Conservation (phyloP, 306 rosid genomes). For the Malus asiatica region DNA sequence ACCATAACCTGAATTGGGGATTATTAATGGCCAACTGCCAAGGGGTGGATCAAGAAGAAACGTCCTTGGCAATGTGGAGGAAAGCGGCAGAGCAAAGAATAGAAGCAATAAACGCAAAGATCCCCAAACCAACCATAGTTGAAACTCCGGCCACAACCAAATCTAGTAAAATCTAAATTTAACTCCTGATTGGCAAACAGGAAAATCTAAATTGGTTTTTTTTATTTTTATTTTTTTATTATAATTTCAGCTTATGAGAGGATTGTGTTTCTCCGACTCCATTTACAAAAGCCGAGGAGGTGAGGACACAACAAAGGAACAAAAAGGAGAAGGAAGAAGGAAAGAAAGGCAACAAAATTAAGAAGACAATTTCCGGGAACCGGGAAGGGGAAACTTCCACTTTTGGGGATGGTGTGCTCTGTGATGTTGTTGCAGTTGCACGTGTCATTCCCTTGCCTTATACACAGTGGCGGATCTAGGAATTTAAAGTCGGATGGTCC, state of each 20-base stretch:
- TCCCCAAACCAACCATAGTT: conserved; percentile 40
- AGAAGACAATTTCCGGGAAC: neutral
- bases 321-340: neutral
- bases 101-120: conserved; percentile 57
- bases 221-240: neutral
- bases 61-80: conserved; percentile 44
- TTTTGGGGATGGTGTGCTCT: neutral
- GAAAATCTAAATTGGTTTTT: neutral
- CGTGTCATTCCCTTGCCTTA: neutral
- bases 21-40: no score
- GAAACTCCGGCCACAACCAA: conserved; percentile 65
- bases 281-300: neutral
- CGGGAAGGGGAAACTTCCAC: neutral
- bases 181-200: neutral
- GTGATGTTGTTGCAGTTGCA: neutral
- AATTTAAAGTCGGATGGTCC: no score
- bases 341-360: neutral
- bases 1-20: no score
- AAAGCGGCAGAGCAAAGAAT: conserved; percentile 68
- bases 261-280: neutral
- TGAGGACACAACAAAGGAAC: neutral
- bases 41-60: conserved; percentile 29
- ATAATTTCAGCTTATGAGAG: neutral
- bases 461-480: no score
- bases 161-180: conserved; percentile 26